phyloP scores from a whole-genome alignment of 495 filamentous ascomycete species.

The Xylaria intraflava region DNA sequence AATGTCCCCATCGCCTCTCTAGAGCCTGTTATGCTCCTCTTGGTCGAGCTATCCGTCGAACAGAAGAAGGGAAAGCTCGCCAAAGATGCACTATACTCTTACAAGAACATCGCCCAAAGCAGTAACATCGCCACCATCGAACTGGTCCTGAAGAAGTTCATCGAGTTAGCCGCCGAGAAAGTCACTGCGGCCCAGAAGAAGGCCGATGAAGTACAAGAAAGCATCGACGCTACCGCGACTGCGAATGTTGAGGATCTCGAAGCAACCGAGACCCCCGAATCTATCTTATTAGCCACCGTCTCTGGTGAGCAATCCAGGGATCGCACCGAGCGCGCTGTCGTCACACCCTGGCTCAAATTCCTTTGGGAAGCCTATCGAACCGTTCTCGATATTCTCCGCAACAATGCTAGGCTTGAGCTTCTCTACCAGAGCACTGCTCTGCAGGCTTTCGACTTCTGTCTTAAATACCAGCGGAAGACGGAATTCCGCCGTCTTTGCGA shows the following conservation, averaged over 20 bases:
- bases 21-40: slow-evolving; percentile 96
- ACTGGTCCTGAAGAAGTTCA: slow-evolving; percentile 93
- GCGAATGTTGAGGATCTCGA: slow-evolving; percentile 86
- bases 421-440: slow-evolving; percentile 98
- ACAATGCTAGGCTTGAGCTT: slow-evolving; percentile 94
- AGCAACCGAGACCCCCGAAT: slow-evolving; percentile 95
- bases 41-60: slow-evolving; percentile 94
- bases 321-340: slow-evolving; percentile 93
- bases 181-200: slow-evolving; percentile 93
- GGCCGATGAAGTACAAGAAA: slow-evolving; percentile 89
- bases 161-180: slow-evolving; percentile 92
- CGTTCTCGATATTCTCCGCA: slow-evolving; percentile 94
- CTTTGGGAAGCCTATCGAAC: slow-evolving; percentile 99
- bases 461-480: slow-evolving; percentile 96
- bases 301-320: slow-evolving; percentile 96
- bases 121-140: slow-evolving; percentile 98
- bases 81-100: slow-evolving; percentile 97
- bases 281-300: slow-evolving; percentile 93
- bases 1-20: slow-evolving; percentile 95
- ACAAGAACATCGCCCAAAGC: slow-evolving; percentile 99
- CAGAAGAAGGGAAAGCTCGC: slow-evolving; percentile 95
- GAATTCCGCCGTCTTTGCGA: slow-evolving; percentile 98
- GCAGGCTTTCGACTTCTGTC: slow-evolving; percentile 97
- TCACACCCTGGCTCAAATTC: slow-evolving; percentile 98
- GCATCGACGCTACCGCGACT: slow-evolving; percentile 62